A percentile compares a stretch with the other conserved stretches of the same genome.
phyloP scores from a whole-genome alignment of 208 protist genomes.

The Leishmania mexicana region DNA sequence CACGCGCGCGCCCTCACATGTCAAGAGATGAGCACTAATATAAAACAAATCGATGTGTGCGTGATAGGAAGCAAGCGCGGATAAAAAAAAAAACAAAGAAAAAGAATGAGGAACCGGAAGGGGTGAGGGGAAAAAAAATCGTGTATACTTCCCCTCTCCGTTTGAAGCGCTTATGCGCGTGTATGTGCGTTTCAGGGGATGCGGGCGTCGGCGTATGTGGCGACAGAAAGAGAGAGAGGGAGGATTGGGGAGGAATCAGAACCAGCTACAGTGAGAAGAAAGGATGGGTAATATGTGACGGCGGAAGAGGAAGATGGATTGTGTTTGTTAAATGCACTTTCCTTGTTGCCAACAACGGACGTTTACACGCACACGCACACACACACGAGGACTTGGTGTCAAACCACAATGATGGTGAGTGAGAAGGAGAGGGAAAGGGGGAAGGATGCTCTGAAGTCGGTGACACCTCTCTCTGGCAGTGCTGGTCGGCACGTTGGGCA shows the following conservation, averaged over 20 bases:
- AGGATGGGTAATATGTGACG: conserved; percentile 1
- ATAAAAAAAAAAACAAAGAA: not conserved
- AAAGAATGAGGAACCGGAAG: not conserved
- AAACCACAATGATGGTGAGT: not conserved
- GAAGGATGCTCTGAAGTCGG: not conserved
- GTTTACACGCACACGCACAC: not conserved
- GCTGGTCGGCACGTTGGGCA: not conserved
- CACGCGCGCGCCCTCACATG: not conserved
- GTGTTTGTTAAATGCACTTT: not conserved
- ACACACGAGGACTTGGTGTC: not conserved
- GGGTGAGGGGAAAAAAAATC: not conserved
- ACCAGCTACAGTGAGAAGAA: not conserved
- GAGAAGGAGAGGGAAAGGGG: not conserved
- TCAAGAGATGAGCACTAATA: not conserved
- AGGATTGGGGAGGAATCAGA: not conserved
- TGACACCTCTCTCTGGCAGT: not conserved
- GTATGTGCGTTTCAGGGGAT: not conserved
- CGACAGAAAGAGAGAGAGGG: not conserved
- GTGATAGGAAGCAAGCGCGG: not conserved
- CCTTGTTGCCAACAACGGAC: not conserved
- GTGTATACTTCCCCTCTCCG: not conserved
- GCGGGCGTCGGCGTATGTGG: not conserved
- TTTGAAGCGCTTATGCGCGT: not conserved
- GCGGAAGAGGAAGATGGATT: not conserved
- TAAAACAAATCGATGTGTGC: not conserved